phyloP scores from a whole-genome alignment of 495 filamentous ascomycete genomes.

The Neohortaea acidophila region DNA sequence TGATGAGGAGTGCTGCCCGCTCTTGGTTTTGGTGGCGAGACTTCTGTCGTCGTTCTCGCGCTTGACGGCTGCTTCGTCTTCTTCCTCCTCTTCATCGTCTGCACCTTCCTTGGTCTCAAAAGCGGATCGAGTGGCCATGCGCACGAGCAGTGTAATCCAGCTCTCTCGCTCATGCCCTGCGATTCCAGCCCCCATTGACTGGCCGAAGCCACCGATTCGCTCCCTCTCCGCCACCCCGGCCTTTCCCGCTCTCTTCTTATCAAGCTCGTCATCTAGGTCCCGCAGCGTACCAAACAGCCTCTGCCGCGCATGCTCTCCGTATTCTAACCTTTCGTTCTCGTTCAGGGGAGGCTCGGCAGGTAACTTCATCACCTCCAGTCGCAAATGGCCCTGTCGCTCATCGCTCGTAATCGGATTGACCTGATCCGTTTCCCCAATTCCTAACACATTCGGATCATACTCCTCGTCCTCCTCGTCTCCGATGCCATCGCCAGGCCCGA shows the following conservation, averaged over 20 bases:
- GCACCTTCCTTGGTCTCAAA: conserved; percentile 47
- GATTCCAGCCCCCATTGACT: conserved; percentile 73
- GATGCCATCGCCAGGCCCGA: conserved; percentile 33
- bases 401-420: conserved; percentile 38
- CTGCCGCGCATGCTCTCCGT: conserved; percentile 51
- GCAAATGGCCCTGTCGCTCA: conserved; percentile 37
- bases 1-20: conserved; percentile 29
- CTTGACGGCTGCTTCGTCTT: conserved; percentile 32
- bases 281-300: conserved; percentile 66
- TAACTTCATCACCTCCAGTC: conserved; percentile 56
- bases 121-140: conserved; percentile 67
- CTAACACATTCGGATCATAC: conserved; percentile 44
- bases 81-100: conserved; percentile 38
- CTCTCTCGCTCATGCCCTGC: conserved; percentile 65
- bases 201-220: conserved; percentile 50
- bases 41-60: conserved; percentile 27
- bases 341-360: conserved; percentile 61
- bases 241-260: conserved; percentile 17
- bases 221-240: neutral
- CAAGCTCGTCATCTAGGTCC: conserved; percentile 47
- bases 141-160: conserved; percentile 75
- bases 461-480: conserved; percentile 72
- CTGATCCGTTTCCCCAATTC: conserved; percentile 57
- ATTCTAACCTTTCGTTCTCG: conserved; percentile 47
- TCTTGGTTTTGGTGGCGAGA: neutral